These are phyloP conservation scores for Aspergillus conjunctus DNA, from an alignment of 495 filamentous ascomycete species.

Conservation along the genomic window DNA sequence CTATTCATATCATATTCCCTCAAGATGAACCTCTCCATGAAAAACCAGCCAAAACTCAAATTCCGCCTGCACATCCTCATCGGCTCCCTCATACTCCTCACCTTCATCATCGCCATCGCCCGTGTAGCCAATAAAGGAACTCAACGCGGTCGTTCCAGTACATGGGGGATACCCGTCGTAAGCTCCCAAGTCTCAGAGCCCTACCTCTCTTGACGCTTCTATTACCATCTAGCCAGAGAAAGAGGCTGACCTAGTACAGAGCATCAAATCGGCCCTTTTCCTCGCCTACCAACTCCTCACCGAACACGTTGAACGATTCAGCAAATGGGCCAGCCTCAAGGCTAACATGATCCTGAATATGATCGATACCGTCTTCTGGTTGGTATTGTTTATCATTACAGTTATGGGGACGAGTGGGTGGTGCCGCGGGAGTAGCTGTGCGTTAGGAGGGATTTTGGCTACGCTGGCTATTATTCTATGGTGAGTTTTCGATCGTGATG, in stretches of 20 bases:
- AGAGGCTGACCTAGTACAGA: too few relatives aligned
- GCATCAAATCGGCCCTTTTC: slow-evolving; percentile 39
- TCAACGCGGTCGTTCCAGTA: slow-evolving; percentile 24
- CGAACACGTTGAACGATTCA: slow-evolving; percentile 25
- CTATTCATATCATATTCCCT: not conserved
- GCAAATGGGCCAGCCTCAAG: slow-evolving; percentile 35
- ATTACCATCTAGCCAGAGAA: not conserved
- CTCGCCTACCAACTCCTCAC: slow-evolving; percentile 39
- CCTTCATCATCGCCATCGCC: slow-evolving; percentile 31
- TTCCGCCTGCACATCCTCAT: slow-evolving; percentile 27
- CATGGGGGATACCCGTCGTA: slow-evolving; percentile 35
- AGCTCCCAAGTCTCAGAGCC: not conserved
- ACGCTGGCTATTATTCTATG: slow-evolving; percentile 24
- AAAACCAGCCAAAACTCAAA: slow-evolving; percentile 10
- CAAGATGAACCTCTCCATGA: slow-evolving; percentile 3
- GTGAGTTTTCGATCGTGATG: slow-evolving; percentile 18
- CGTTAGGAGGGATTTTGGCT: slow-evolving; percentile 27
- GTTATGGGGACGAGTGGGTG: slow-evolving; percentile 22
- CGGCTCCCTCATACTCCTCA: slow-evolving; percentile 17
- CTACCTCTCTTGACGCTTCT: not conserved
- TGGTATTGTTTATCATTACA: slow-evolving; percentile 32
- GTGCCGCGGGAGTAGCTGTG: slow-evolving; percentile 23
- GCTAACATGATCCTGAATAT: slow-evolving; percentile 34
- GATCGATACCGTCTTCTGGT: slow-evolving; percentile 40
- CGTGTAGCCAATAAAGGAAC: slow-evolving; percentile 29